Evolutionary conservation across 2,329 filamentous ascomycete species (phyloP), one percentile per base, ranked within the genome.

Genomic region (Mariannaea elegans): DNA sequence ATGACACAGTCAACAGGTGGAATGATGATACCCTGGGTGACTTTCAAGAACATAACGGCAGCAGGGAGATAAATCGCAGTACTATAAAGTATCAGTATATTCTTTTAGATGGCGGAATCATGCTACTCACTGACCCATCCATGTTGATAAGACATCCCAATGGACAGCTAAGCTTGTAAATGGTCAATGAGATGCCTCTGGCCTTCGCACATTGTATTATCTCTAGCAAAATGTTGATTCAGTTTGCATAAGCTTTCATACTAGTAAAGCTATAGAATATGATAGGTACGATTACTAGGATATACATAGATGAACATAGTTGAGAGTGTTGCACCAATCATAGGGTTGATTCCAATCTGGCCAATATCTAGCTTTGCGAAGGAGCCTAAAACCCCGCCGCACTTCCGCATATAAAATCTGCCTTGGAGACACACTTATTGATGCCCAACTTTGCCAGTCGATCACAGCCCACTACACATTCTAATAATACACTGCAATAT

Each of bases 61-160:
- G 82, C 77, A 3, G 83, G 83, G 64, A 84, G 84, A 70, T 85
- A 84, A 54, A 85, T 84, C 32, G 82, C 82, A 2, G 82, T 84
- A n/a, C 77, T 73, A 32, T 38, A 16, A 27, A 62, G 66, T 18
- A 55, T 67, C 24, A 67, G 57, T 7, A 32, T 36, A 16, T 8
- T n/a, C 6, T 49, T 27, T 13, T 2, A 16, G 38, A 7, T 12
- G 8, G 8, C 16, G 1, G 16, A 18, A 58, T 10, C 8, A 14
- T 18, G 7, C 9, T 23, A n/a, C 5, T 38, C 21, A 42, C 71
- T 62, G 56, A 73, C 70, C 78, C 81, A 56, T 83, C 81, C 81
- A 83, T 83, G 70, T 83, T 82, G 41, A 84, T 77, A 44, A 83
- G 61, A 32, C 77, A 80, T 3, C 82, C 82, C 0, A 85, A 73